A percentile compares a stretch with the other conserved stretches of the same genome.
Conservation (phyloP, 441 rosid species). For the Gossypium gossypioides region DNA sequence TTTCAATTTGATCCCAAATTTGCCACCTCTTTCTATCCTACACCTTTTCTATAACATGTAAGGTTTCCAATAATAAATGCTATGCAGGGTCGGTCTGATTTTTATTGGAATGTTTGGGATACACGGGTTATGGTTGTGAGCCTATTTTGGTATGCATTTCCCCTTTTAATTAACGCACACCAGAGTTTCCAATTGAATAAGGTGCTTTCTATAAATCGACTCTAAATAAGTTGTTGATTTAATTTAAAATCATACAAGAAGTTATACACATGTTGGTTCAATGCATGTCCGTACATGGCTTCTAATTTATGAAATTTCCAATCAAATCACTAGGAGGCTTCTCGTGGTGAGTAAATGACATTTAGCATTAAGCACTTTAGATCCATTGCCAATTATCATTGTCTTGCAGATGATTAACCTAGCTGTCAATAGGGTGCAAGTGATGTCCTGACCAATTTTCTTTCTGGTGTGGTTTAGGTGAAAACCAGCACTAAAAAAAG, state of each 20-base stretch:
- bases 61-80: background rate
- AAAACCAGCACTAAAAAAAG: too few relatives aligned
- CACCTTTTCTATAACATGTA: background rate
- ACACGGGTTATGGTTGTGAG: background rate
- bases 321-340: background rate
- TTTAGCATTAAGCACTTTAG: background rate
- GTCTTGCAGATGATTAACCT: background rate
- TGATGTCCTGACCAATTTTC: conserved; percentile 1
- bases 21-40: background rate
- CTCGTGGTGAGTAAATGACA: background rate
- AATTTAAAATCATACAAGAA: background rate
- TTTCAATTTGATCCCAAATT: background rate
- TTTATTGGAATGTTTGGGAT: background rate
- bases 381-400: background rate
- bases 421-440: background rate
- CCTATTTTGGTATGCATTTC: background rate
- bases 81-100: background rate
- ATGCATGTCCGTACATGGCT: background rate
- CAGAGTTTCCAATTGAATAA: background rate
- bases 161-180: background rate
- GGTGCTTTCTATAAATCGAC: background rate
- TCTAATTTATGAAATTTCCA: background rate
- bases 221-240: background rate
- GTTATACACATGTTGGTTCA: background rate
- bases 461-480: background rate